These are phyloP conservation scores for Coniochaeta sp. DNA, from an alignment of 2,329 filamentous ascomycete genomes.

Conservation along the genomic window DNA sequence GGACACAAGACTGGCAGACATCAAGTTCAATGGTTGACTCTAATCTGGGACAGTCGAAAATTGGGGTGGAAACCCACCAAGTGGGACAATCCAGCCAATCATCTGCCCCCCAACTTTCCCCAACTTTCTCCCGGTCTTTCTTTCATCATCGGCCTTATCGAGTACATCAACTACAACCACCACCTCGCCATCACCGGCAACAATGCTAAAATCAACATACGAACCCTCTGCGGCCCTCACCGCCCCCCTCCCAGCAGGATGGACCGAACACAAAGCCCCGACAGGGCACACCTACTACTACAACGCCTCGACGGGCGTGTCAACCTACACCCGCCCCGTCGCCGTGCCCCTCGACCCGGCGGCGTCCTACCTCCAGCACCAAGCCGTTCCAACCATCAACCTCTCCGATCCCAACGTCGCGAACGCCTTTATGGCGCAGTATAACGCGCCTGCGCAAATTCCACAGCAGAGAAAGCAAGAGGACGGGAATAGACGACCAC, in stretches of 20 bases:
- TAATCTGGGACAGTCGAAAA: no score
- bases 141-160: no score
- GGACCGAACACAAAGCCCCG: conserved; percentile 90
- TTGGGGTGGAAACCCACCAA: no score
- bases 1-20: no score
- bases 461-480: conserved; percentile 19
- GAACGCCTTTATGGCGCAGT: conserved; percentile 54
- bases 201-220: conserved; percentile 75
- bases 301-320: conserved; percentile 72
- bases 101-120: no score
- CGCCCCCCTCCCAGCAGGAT: conserved; percentile 66
- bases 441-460: no score
- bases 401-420: conserved; percentile 50
- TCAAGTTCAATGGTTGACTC: no score
- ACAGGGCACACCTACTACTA: conserved; percentile 86
- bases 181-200: no score
- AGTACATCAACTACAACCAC: no score
- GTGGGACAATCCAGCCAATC: no score
- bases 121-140: no score
- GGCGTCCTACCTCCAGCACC: conserved; percentile 34
- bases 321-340: conserved; percentile 76
- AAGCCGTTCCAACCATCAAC: conserved; percentile 26
- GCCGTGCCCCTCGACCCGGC: conserved; percentile 18
- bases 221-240: conserved; percentile 42
- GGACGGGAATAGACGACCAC: conserved; percentile 44